Percentiles rank a stretch among this genome's conserved stretches.
Evolutionary conservation across 1,284 basidiomycete species (phyloP).

Genomic region (Puccinia horiana): DNA sequence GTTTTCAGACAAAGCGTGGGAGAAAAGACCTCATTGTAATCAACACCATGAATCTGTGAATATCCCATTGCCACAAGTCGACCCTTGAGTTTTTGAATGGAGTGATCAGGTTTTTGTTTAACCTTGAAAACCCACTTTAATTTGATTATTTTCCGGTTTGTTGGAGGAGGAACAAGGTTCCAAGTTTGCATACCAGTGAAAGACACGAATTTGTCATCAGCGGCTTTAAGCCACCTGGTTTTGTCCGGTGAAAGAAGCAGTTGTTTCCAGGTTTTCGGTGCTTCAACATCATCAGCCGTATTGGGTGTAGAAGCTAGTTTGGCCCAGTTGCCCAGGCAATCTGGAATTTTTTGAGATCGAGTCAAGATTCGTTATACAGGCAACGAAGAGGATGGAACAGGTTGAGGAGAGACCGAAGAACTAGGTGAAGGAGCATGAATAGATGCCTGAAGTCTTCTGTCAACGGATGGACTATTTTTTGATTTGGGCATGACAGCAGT

Average conservation of each 20-base stretch:
- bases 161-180: not conserved
- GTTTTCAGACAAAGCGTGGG: not conserved
- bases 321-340: not conserved
- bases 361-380: not conserved
- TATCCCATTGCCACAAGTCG: slow-evolving; percentile 4
- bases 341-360: too few relatives aligned
- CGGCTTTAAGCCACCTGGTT: slow-evolving; percentile 11
- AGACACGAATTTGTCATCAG: not conserved
- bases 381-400: not conserved
- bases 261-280: slow-evolving; percentile 16
- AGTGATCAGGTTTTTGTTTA: not conserved
- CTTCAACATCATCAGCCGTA: not conserved
- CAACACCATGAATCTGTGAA: slow-evolving; percentile 1
- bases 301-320: not conserved
- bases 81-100: slow-evolving; percentile 2
- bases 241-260: slow-evolving; percentile 2
- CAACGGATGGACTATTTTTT: too few relatives aligned
- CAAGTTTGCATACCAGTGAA: slow-evolving; percentile 2
- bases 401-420: not conserved
- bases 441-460: too few relatives aligned
- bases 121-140: slow-evolving; percentile 30
- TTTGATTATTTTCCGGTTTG: not conserved
- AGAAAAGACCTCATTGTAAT: slow-evolving; percentile 2
- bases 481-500: too few relatives aligned
- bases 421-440: not conserved